These are phyloP conservation scores for Boletus vinaceobasis DNA, from an alignment of 768 basidiomycete species.

Conservation along the genomic window DNA sequence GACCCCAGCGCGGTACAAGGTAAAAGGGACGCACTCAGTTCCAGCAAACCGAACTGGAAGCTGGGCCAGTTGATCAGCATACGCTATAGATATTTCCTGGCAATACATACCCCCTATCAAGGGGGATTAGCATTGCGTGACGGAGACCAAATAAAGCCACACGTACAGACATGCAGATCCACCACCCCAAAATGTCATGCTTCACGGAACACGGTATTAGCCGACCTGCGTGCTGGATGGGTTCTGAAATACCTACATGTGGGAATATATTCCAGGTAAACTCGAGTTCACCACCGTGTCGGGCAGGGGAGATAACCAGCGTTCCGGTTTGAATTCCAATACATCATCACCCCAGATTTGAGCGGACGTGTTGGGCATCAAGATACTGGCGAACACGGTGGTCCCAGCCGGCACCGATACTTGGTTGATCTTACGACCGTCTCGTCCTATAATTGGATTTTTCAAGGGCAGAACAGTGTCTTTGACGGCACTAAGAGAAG, in stretches of 20 bases:
- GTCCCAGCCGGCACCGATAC: not conserved
- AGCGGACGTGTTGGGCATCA: not conserved
- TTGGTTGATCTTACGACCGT: not conserved
- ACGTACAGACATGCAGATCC: not conserved
- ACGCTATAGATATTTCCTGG: not conserved
- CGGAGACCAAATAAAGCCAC: no score
- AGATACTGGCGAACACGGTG: slow-evolving; percentile 1
- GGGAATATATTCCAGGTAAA: not conserved
- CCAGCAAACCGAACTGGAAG: slow-evolving; percentile 2
- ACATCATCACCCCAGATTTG: slow-evolving; percentile 1
- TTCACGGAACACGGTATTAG: not conserved
- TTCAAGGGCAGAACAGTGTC: not conserved
- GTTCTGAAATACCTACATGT: not conserved
- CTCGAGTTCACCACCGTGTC: not conserved
- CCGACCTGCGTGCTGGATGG: not conserved
- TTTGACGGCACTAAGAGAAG: not conserved
- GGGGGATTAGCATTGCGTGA: not conserved
- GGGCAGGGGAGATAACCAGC: not conserved
- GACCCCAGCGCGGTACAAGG: not conserved
- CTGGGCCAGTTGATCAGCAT: not conserved
- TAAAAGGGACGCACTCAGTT: not conserved
- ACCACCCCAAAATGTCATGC: slow-evolving; percentile 2
- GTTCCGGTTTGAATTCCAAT: not conserved
- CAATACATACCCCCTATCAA: not conserved
- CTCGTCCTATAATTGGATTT: not conserved